Base-by-base conservation (phyloP, 140 eudicot species). In the Ambrosia hybrid region DNA sequence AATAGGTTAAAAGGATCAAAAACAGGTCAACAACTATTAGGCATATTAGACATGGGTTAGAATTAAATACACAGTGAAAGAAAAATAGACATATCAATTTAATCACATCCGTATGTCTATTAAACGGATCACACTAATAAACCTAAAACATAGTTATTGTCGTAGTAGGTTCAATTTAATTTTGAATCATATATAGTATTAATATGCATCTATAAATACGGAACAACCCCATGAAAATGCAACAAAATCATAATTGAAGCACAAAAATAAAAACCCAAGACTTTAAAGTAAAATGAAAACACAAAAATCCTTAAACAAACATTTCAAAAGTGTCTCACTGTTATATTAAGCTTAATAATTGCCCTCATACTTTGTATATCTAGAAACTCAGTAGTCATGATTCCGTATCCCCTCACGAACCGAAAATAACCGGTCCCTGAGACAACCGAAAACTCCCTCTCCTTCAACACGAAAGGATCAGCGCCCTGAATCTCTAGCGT, bases 401-500 rank as follows among this genome's bases (percentile, higher is more conserved):
- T 81, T 9, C 86, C 89, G 36, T 75, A 86, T 48, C 92, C 92
- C 57, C 66, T 79, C 33, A 79, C 87, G 17, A 86, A 81, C 16
- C 89, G 70, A 70, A 86, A 86, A 63, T 43, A 81, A 12, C 88
- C 87, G 0, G 92, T 86, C 66, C 88, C 88, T 8, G 85, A 75
- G 13, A 83, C 88, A 56, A 86, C 69, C 2, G 92, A 83, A 81
- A 83, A 86, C 71, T 86, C 92, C 13, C 89, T 83, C 64, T 83
- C 86, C 57, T 83, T 76, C 77, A 83, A 60, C 26, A 62, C 66
- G 13, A 81, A 86, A 7, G 79, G 56, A 65, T 86, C 88, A 4
- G 88, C 80, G 5, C 92, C 92, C 12, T 83, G 89, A 68, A 86
- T 86, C 77, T 86, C 92, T 65, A 86, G 33, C 0, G 79, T 83